Evolutionary conservation across 306 rosid species (phyloP).

Genomic region (Elaeagnus macrophylla): DNA sequence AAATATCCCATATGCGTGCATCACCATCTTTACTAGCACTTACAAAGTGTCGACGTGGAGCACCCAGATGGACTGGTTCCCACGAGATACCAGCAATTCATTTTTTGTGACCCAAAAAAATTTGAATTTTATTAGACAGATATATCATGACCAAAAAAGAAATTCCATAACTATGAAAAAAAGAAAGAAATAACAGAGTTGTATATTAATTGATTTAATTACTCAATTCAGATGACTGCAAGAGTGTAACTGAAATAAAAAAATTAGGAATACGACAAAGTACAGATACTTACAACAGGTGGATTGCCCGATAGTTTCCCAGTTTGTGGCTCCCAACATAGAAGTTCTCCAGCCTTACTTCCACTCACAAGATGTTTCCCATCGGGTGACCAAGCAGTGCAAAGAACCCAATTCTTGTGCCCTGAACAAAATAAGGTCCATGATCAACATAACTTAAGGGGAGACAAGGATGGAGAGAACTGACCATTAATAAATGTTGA

Average conservation of each 20-base stretch:
- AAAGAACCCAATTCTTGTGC: slow-evolving; percentile 90
- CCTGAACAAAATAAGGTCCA: slow-evolving; percentile 36
- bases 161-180: not conserved
- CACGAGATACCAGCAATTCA: slow-evolving; percentile 92
- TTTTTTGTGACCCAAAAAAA: slow-evolving; percentile 78
- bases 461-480: not conserved
- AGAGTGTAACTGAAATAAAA: not conserved
- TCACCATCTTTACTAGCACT: slow-evolving; percentile 97
- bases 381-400: slow-evolving; percentile 95
- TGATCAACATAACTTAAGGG: slow-evolving; percentile 6
- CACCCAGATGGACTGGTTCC: slow-evolving; percentile 82
- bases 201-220: not conserved
- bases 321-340: slow-evolving; percentile 83
- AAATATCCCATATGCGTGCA: slow-evolving; percentile 90
- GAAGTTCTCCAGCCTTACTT: slow-evolving; percentile 83
- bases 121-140: too few relatives aligned
- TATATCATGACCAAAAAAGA: not conserved
- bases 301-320: slow-evolving; percentile 70
- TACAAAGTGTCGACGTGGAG: slow-evolving; percentile 88
- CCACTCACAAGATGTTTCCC: slow-evolving; percentile 92
- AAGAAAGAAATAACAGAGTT: not conserved
- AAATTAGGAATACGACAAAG: not conserved
- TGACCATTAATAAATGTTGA: too few relatives aligned
- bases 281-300: slow-evolving; percentile 36
- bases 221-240: not conserved